Evolutionary conservation across 1,284 basidiomycete species (phyloP).

Genomic region (Trichosporon coremiiforme): DNA sequence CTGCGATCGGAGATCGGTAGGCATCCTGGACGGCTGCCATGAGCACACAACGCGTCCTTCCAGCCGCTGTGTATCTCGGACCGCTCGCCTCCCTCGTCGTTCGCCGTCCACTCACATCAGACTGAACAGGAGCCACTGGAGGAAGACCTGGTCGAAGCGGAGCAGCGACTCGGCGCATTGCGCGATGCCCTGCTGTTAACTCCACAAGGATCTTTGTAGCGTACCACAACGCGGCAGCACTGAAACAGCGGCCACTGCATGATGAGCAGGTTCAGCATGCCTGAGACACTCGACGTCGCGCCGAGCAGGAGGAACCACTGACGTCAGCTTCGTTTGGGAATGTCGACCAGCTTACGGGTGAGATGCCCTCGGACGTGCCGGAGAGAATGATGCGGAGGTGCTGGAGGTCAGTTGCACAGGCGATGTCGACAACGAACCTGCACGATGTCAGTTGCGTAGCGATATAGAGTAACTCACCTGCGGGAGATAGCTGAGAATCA

Average conservation of each 20-base stretch:
- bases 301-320: constrained; percentile 88
- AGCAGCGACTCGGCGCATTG: constrained; percentile 79
- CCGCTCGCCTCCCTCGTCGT: neutral
- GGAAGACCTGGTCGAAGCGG: constrained; percentile 77
- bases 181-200: constrained; percentile 57
- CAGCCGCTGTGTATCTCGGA: too few species aligned
- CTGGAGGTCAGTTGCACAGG: constrained; percentile 19
- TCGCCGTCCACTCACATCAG: constrained; percentile 66
- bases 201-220: neutral
- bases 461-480: constrained; percentile 63
- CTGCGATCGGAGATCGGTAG: too few species aligned
- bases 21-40: too few species aligned
- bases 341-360: constrained; percentile 60
- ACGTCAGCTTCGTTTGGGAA: constrained; percentile 20
- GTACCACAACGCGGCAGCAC: constrained; percentile 66
- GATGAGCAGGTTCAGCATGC: constrained; percentile 83
- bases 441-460: neutral
- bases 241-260: constrained; percentile 83
- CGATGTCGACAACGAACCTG: neutral
- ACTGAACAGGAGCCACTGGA: constrained; percentile 86
- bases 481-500: constrained; percentile 83
- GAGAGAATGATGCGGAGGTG: constrained; percentile 57
- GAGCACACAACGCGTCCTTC: too few species aligned
- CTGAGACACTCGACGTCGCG: constrained; percentile 77
- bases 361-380: constrained; percentile 81